These are phyloP conservation scores for Fusarium nisikadoi DNA, from an alignment of 2,329 filamentous ascomycete genomes.

Conservation along the genomic window DNA sequence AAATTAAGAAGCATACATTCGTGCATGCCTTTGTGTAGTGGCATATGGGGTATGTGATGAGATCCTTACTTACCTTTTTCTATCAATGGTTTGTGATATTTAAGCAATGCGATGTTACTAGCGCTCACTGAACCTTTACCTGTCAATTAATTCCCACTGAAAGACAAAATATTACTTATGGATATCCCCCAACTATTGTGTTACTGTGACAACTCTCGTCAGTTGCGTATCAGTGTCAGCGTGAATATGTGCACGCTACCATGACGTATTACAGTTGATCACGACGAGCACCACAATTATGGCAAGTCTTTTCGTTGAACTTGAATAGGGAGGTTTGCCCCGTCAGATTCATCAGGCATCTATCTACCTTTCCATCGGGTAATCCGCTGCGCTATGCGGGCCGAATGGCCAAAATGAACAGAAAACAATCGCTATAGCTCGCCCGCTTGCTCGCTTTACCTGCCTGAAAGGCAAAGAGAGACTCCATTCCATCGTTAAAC, in stretches of 20 bases:
- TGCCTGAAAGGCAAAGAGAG: conserved; percentile 9
- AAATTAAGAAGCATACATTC: background rate
- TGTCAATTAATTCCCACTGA: background rate
- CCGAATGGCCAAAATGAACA: conserved; percentile 13
- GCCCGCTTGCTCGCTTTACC: conserved; percentile 18
- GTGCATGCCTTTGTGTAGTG: background rate
- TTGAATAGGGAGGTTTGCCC: background rate
- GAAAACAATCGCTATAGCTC: conserved; percentile 34
- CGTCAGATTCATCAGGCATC: conserved; percentile 21
- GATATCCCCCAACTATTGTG: background rate
- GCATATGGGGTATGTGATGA: background rate
- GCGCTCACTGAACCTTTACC: background rate
- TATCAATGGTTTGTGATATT: background rate
- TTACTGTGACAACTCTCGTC: background rate
- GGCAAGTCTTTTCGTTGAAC: background rate
- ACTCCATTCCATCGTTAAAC: conserved; percentile 25
- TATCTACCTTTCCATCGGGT: conserved; percentile 8
- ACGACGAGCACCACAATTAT: background rate
- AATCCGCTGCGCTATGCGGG: conserved; percentile 11
- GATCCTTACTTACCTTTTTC: background rate
- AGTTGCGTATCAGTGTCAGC: background rate
- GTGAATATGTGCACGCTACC: background rate
- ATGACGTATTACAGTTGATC: background rate
- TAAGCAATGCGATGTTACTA: background rate
- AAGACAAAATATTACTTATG: background rate